Evolutionary conservation across 352 stramenopile species (phyloP).

Genomic region (Phytopythium delawarense): DNA sequence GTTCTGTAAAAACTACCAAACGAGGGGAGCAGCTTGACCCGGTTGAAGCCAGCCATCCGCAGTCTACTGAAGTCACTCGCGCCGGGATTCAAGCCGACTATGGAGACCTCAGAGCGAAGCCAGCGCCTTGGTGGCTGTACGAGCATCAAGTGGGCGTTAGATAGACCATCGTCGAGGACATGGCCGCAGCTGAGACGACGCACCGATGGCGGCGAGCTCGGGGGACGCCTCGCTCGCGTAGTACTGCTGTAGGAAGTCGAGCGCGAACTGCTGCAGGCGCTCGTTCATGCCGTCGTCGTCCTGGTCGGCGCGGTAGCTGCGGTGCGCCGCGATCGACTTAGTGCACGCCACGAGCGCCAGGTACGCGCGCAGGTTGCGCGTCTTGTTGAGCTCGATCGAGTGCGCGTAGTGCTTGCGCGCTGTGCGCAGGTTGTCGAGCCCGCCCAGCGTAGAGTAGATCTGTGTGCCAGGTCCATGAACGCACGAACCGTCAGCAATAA

Average conservation of each 20-base stretch:
- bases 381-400: conserved; percentile 64
- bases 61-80: not conserved
- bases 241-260: conserved; percentile 33
- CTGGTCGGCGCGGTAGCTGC: conserved; percentile 34
- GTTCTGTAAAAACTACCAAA: not conserved
- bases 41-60: not conserved
- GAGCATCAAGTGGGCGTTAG: not conserved
- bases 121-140: conserved; percentile 3
- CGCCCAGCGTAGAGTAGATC: conserved; percentile 64
- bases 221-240: conserved; percentile 32
- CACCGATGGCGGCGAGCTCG: conserved; percentile 45
- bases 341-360: conserved; percentile 51
- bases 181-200: not conserved
- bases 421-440: conserved; percentile 49
- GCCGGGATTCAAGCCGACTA: too few relatives aligned
- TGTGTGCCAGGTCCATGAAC: conserved; percentile 2
- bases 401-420: conserved; percentile 71
- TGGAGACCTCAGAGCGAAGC: not conserved
- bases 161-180: too few relatives aligned
- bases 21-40: not conserved
- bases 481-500: not conserved
- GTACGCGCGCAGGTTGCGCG: conserved; percentile 47
- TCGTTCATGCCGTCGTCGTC: conserved; percentile 57
- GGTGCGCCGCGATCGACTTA: conserved; percentile 42
- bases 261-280: conserved; percentile 47